Base-by-base conservation (phyloP, 805 yeast species). In the Maudiozyma barnettii region DNA sequence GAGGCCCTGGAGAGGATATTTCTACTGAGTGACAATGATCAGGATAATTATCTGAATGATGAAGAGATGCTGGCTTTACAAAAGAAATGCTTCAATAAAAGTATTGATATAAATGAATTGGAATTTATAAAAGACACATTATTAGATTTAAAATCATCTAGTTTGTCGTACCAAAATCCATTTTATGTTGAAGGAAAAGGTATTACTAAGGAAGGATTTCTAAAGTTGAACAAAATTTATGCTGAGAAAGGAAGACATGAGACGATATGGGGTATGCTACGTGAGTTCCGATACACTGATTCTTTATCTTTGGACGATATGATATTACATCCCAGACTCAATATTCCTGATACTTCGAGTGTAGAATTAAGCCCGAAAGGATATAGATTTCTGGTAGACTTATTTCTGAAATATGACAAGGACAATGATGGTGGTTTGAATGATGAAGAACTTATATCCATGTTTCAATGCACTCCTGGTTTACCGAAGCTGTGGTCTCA, bases 381-480 rank as follows among this genome's bases (percentile, higher is more conserved):
- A 0, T 91, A 91, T 64, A 70, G 93, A 52, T 93, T 93, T 61
- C 71, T 93, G 47, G 98, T 93, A 7, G 98, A 93, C 58, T 65
- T 93, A 40, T 93, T 93, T 58, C 65, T 91, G 9, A 72, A 85
- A 45, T 93, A 86, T 59, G 99, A 93, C 60, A 82, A 82, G 58
- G 99, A 93, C 62, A 93, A 93, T 58, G 99, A 93, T 62, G 99
- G 99, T 31, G 98, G 98, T 0, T 70, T 93, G 46, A 84, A 81
- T 57, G 84, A 84, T 26, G 63, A 61, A 4, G 99, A 93, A 58
- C 67, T 93, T 37, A 61, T 65, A 2, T 71, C 77, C 2, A 66
- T 93, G 44, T 91, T 93, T 61, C 75, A 77, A 43, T 95, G 96
- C 0, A 91, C 98, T 0, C 97, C 99, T 0, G 98, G 97, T 0